These are phyloP conservation scores for Oldenlandia corymbosa DNA, from an alignment of 257 asterid genomes.

Conservation along the genomic window DNA sequence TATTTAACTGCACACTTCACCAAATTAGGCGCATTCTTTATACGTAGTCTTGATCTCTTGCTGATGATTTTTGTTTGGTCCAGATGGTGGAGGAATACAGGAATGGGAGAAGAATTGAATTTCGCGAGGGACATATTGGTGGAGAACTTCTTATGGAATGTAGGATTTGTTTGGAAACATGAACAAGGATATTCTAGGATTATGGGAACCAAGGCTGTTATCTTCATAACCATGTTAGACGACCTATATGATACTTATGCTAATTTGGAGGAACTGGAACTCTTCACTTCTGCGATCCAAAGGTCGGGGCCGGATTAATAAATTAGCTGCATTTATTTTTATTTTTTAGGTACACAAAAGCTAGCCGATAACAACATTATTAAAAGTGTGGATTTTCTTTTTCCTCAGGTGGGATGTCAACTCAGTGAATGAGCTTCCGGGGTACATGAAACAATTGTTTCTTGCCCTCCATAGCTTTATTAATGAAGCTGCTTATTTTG, in stretches of 20 bases:
- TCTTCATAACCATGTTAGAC: conserved; percentile 1
- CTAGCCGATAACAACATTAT: too few species aligned
- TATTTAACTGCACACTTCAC: too few species aligned
- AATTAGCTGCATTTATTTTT: too few species aligned
- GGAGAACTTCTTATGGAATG: conserved; percentile 3
- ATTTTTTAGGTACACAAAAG: too few species aligned
- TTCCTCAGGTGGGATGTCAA: conserved; percentile 21
- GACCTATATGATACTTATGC: conserved; percentile 6
- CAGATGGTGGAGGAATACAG: conserved; percentile 12
- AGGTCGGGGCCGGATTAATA: not conserved
- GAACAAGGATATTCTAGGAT: conserved; percentile 6
- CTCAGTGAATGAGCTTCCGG: conserved; percentile 15
- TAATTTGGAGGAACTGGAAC: conserved; percentile 1
- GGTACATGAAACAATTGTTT: conserved; percentile 24
- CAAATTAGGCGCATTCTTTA: too few species aligned
- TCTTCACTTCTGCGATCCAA: conserved; percentile 4
- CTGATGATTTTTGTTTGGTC: not conserved
- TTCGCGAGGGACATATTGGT: conserved; percentile 9
- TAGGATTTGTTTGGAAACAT: not conserved
- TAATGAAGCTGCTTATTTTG: conserved; percentile 16
- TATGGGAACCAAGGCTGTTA: not conserved
- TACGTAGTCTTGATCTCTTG: too few species aligned
- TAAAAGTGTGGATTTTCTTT: too few species aligned
- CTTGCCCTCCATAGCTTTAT: conserved; percentile 6
- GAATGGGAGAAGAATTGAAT: not conserved